Evolutionary conservation across 805 yeast species (phyloP).

Genomic region (Ogataea methylovora): DNA sequence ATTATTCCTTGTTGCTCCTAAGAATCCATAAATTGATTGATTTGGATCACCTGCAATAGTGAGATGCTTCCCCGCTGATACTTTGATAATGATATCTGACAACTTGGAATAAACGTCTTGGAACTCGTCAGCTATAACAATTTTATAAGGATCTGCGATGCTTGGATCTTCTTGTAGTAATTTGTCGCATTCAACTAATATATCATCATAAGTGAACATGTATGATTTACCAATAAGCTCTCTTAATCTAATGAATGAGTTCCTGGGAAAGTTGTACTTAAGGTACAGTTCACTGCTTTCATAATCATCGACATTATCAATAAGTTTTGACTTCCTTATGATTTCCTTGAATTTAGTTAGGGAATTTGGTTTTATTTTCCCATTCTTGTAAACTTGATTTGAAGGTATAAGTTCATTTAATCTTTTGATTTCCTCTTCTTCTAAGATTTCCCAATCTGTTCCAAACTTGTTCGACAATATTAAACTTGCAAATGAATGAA

Average conservation of each 20-base stretch:
- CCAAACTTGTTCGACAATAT: slow-evolving; percentile 32
- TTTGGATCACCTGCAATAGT: slow-evolving; percentile 66
- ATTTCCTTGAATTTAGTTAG: slow-evolving; percentile 7
- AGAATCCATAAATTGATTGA: slow-evolving; percentile 63
- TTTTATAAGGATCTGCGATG: slow-evolving; percentile 21
- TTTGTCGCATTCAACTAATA: slow-evolving; percentile 13
- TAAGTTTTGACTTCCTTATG: slow-evolving; percentile 8
- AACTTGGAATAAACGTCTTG: slow-evolving; percentile 59
- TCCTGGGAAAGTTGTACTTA: slow-evolving; percentile 5
- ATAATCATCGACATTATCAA: slow-evolving; percentile 6
- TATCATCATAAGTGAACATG: slow-evolving; percentile 18
- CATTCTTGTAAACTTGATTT: neutral
- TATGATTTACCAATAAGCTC: slow-evolving; percentile 11
- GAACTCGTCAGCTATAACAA: slow-evolving; percentile 62
- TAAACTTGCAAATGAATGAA: slow-evolving; percentile 54
- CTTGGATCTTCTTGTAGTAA: neutral
- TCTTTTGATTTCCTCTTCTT: slow-evolving; percentile 29
- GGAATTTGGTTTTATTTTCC: slow-evolving; percentile 3
- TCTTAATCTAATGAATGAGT: slow-evolving; percentile 6
- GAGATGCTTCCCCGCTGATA: slow-evolving; percentile 39
- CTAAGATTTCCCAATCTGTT: slow-evolving; percentile 34
- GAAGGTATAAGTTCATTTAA: slow-evolving; percentile 7
- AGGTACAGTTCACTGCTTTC: slow-evolving; percentile 4
- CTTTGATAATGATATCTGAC: slow-evolving; percentile 33
- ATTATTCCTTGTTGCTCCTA: slow-evolving; percentile 36